A percentile compares a stretch with the other conserved stretches of the same genome.
These are phyloP conservation scores for Solanum boliviense DNA, from an alignment of 257 asterid species.

Conservation along the genomic window DNA sequence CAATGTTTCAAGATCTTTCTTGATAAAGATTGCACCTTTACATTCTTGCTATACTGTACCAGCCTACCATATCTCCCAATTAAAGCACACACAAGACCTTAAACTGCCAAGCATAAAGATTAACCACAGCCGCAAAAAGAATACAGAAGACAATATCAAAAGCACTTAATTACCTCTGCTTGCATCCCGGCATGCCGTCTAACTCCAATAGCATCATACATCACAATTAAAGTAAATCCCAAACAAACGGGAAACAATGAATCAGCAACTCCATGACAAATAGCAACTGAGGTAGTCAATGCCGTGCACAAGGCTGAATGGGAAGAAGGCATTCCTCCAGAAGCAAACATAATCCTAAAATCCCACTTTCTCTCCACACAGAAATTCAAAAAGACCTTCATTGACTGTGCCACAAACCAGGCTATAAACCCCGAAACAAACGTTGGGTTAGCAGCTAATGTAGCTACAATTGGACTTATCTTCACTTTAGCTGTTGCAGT, in stretches of 20 bases:
- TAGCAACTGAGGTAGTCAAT: constrained; percentile 74
- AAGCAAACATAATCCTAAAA: constrained; percentile 57
- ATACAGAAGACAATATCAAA: neutral
- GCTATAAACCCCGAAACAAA: constrained; percentile 72
- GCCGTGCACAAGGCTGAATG: constrained; percentile 92
- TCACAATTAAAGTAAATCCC: constrained; percentile 83
- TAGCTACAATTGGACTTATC: constrained; percentile 69
- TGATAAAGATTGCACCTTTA: neutral
- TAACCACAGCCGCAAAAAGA: neutral
- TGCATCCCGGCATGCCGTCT: constrained; percentile 93
- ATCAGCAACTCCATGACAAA: constrained; percentile 81
- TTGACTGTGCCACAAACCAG: constrained; percentile 57
- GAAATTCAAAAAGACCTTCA: constrained; percentile 67
- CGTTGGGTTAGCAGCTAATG: constrained; percentile 73
- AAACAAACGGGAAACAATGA: constrained; percentile 82
- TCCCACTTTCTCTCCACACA: constrained; percentile 86
- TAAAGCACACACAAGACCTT: neutral
- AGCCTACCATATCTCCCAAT: neutral
- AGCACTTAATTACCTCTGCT: constrained; percentile 46
- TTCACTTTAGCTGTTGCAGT: constrained; percentile 75
- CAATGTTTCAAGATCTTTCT: neutral
- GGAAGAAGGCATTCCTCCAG: constrained; percentile 91
- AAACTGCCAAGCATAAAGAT: neutral
- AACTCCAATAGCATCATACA: constrained; percentile 89
- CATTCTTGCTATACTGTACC: neutral